phyloP scores from a whole-genome alignment of 2,329 filamentous ascomycete genomes.

The Ceratocystis colombiana region DNA sequence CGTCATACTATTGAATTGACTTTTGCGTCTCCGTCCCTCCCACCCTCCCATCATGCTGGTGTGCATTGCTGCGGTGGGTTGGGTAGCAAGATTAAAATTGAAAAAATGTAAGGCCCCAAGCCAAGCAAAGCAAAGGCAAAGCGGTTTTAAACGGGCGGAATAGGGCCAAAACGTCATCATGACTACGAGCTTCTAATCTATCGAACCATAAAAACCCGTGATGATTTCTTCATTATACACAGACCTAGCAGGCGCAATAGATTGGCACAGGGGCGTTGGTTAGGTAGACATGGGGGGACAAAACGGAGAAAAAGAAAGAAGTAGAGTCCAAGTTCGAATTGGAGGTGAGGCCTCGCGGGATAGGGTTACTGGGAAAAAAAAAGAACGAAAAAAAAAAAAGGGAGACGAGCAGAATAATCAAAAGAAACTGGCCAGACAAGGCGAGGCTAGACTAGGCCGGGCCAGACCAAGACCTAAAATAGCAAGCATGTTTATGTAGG shows the following conservation, averaged over 20 bases:
- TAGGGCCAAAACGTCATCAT: not conserved
- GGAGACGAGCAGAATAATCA: too few relatives aligned
- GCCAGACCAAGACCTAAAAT: not conserved
- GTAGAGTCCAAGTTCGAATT: not conserved
- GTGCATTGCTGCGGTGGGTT: not conserved
- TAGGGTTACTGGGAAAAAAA: not conserved
- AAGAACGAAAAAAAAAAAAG: not conserved
- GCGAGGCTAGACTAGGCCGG: not conserved
- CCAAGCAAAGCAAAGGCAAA: slow-evolving; percentile 8
- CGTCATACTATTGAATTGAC: not conserved
- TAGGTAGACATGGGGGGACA: not conserved
- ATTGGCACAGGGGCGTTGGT: not conserved
- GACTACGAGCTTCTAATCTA: not conserved
- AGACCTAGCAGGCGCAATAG: too few relatives aligned
- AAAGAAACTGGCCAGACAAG: not conserved
- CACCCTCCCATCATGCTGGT: not conserved
- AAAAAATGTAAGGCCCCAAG: not conserved
- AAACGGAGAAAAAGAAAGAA: not conserved
- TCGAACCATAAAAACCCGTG: not conserved
- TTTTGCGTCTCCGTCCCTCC: not conserved
- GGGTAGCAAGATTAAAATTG: not conserved
- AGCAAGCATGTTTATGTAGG: not conserved
- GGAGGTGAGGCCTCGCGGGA: not conserved
- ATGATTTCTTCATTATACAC: not conserved
- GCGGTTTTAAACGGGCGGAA: too few relatives aligned